phyloP scores from a whole-genome alignment of 2,329 filamentous ascomycete species.

The Exserohilum rostratum region DNA sequence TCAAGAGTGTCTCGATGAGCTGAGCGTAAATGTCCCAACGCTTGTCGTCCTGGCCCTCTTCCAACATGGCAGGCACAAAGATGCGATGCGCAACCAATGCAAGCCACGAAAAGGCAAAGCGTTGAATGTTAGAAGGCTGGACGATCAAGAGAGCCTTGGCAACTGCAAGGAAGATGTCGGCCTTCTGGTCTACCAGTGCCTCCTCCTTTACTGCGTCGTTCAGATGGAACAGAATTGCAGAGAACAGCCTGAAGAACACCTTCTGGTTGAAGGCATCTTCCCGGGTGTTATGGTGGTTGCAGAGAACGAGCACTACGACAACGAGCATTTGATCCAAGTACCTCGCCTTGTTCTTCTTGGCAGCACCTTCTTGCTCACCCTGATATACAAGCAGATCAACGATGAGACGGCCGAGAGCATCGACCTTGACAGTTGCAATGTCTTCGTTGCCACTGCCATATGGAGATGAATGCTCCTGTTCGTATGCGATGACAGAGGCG shows the following conservation, averaged over 20 bases:
- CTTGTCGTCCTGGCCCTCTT: conserved; percentile 60
- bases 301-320: conserved; percentile 79
- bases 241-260: conserved; percentile 90
- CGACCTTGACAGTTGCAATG: conserved; percentile 68
- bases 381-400: conserved; percentile 76
- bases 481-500: conserved; percentile 76
- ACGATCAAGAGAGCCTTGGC: conserved; percentile 74
- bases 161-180: conserved; percentile 74
- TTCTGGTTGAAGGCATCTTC: conserved; percentile 84
- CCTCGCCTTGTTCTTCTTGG: conserved; percentile 67
- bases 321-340: conserved; percentile 81
- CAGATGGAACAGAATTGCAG: conserved; percentile 79
- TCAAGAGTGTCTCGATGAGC: conserved; percentile 73
- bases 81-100: conserved; percentile 81
- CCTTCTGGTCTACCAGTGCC: conserved; percentile 59
- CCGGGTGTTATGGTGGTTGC: conserved; percentile 81
- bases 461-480: conserved; percentile 68
- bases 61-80: conserved; percentile 79
- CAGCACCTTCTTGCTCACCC: conserved; percentile 62
- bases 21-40: conserved; percentile 80
- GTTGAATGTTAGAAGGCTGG: conserved; percentile 77
- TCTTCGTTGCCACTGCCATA: conserved; percentile 63
- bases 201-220: conserved; percentile 60
- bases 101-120: conserved; percentile 86
- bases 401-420: conserved; percentile 83